Evolutionary conservation across 2,329 filamentous ascomycete genomes (phyloP).

Genomic region (Calonectria hongkongensis): DNA sequence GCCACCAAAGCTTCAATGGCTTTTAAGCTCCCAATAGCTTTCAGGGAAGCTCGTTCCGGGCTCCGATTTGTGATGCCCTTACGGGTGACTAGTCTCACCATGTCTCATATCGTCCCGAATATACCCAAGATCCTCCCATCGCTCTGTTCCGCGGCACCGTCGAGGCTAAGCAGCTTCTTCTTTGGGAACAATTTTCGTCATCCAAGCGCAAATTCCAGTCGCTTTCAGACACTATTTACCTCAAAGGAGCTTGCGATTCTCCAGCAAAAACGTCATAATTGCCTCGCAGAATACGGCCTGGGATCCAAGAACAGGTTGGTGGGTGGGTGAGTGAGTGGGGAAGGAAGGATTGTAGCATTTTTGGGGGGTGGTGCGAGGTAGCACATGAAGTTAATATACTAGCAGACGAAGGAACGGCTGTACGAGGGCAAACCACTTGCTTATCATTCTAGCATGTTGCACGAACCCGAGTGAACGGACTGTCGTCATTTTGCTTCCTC

Average conservation of each 20-base stretch:
- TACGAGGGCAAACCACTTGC: background rate
- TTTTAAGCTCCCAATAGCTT: background rate
- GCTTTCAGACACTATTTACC: slow-evolving; percentile 3
- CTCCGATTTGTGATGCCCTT: background rate
- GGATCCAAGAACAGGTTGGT: background rate
- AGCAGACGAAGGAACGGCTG: background rate
- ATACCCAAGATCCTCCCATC: background rate
- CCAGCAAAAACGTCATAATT: background rate
- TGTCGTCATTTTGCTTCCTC: too few relatives aligned
- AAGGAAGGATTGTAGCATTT: background rate
- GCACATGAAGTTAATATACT: background rate
- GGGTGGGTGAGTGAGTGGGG: background rate
- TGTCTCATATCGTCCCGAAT: slow-evolving; percentile 5
- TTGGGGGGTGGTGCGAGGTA: background rate
- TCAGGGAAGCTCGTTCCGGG: background rate
- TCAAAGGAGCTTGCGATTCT: background rate
- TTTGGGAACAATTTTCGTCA: slow-evolving; percentile 15
- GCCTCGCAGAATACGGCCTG: background rate
- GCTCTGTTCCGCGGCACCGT: background rate
- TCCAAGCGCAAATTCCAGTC: background rate
- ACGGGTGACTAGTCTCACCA: background rate
- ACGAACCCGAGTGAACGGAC: too few relatives aligned
- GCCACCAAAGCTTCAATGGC: background rate
- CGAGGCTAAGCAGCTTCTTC: background rate
- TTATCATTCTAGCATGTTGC: background rate